These are phyloP conservation scores for Penicillium odoratum DNA, from an alignment of 495 filamentous ascomycete genomes.

Conservation along the genomic window DNA sequence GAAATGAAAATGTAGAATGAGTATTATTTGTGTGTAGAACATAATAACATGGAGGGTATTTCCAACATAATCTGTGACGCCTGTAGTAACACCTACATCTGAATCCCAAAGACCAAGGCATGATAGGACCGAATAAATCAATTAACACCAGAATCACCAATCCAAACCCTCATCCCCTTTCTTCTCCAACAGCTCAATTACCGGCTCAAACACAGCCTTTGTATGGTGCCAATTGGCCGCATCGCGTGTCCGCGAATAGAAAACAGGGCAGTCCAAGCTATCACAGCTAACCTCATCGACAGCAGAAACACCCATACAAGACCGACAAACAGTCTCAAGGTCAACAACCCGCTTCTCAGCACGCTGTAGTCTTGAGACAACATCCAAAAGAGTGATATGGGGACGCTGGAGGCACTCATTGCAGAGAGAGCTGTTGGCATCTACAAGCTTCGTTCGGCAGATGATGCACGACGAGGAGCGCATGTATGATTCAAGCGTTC, in stretches of 20 bases:
- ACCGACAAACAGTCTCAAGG: slow-evolving; percentile 75
- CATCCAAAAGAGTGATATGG: slow-evolving; percentile 57
- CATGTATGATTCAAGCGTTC: slow-evolving; percentile 78
- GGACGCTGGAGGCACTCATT: slow-evolving; percentile 55
- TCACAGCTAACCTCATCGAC: slow-evolving; percentile 80
- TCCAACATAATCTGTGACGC: slow-evolving; percentile 4
- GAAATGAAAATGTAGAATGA: too few species aligned
- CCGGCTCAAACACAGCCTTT: slow-evolving; percentile 54
- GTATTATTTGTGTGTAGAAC: background rate
- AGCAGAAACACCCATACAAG: slow-evolving; percentile 71
- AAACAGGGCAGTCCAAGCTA: slow-evolving; percentile 89
- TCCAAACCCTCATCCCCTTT: slow-evolving; percentile 39
- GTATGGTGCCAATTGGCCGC: slow-evolving; percentile 58
- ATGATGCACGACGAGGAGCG: slow-evolving; percentile 73
- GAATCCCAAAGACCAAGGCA: too few species aligned
- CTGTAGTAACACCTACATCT: too few species aligned
- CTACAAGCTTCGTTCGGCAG: slow-evolving; percentile 67
- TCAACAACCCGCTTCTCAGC: slow-evolving; percentile 66
- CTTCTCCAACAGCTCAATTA: slow-evolving; percentile 56
- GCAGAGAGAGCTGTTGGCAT: slow-evolving; percentile 58
- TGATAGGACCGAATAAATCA: too few species aligned
- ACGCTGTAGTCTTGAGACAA: slow-evolving; percentile 58
- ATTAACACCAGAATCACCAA: slow-evolving; percentile 37
- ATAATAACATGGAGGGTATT: slow-evolving; percentile 8
- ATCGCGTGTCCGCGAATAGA: slow-evolving; percentile 81